Percentiles rank a stretch among this genome's conserved stretches.
phyloP scores from a whole-genome alignment of 2,329 filamentous ascomycete genomes.

The Metarhizium rileyi region DNA sequence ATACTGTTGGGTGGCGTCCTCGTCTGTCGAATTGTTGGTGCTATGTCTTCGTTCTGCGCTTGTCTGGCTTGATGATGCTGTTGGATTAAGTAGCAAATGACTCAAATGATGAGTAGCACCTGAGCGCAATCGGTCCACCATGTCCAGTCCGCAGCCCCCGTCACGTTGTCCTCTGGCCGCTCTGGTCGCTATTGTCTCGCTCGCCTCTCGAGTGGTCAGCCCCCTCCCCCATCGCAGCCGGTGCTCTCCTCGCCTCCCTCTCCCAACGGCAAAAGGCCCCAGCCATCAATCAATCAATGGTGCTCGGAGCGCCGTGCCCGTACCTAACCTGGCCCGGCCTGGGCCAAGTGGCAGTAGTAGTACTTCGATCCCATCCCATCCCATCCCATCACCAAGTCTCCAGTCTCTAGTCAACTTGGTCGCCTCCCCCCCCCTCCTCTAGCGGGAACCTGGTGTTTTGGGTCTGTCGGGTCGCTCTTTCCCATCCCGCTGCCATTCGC shows the following conservation, averaged over 20 bases:
- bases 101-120: too few species aligned
- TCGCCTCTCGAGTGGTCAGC: background rate
- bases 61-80: too few species aligned
- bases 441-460: slow-evolving; percentile 1
- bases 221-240: background rate
- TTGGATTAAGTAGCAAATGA: too few species aligned
- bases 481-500: slow-evolving; percentile 15
- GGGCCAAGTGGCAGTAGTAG: too few species aligned
- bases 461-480: slow-evolving; percentile 24
- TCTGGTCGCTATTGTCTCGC: background rate
- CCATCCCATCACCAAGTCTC: background rate
- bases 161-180: background rate
- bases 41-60: too few species aligned
- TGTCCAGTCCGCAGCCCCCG: background rate
- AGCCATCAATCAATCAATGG: background rate
- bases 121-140: background rate
- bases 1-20: too few species aligned
- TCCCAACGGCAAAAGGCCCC: background rate
- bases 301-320: too few species aligned
- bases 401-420: background rate
- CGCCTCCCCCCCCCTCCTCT: background rate
- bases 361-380: background rate
- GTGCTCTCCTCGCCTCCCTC: too few species aligned
- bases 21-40: too few species aligned
- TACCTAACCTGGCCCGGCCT: too few species aligned